Evolutionary conservation across 257 asterid species (phyloP).

Genomic region (Cinchona pubescens): DNA sequence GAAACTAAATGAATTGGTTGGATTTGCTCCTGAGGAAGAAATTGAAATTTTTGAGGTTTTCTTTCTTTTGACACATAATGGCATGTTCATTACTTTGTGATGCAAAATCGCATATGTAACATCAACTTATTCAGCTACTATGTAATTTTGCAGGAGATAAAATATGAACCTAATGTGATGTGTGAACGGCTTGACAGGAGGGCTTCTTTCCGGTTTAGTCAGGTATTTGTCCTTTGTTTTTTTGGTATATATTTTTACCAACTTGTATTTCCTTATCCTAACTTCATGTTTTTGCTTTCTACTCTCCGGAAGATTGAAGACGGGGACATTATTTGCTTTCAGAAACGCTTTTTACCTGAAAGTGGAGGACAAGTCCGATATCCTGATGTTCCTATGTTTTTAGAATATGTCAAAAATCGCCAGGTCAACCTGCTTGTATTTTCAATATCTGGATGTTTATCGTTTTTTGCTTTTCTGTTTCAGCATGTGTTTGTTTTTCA

Average conservation of each 20-base stretch:
- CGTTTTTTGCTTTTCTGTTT: not conserved
- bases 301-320: slow-evolving; percentile 68
- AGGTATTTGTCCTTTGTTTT: slow-evolving; percentile 43
- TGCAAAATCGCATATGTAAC: not conserved
- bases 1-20: slow-evolving; percentile 83
- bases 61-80: not conserved
- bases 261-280: not conserved
- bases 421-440: slow-evolving; percentile 52
- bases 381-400: slow-evolving; percentile 77
- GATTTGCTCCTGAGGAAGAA: slow-evolving; percentile 84
- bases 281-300: not conserved
- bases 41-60: slow-evolving; percentile 90
- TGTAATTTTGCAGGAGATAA: slow-evolving; percentile 59
- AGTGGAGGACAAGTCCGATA: slow-evolving; percentile 61
- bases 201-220: slow-evolving; percentile 72
- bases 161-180: slow-evolving; percentile 93
- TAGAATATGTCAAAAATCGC: slow-evolving; percentile 93
- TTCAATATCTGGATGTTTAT: not conserved
- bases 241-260: not conserved
- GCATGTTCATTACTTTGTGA: not conserved
- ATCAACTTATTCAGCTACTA: not conserved
- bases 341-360: slow-evolving; percentile 58
- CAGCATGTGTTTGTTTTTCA: not conserved
- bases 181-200: slow-evolving; percentile 83
- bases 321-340: slow-evolving; percentile 97